A percentile compares a stretch with the other conserved stretches of the same genome.
Conservation (phyloP, 2,329 filamentous ascomycete species). For the Myrmaecium sp. region DNA sequence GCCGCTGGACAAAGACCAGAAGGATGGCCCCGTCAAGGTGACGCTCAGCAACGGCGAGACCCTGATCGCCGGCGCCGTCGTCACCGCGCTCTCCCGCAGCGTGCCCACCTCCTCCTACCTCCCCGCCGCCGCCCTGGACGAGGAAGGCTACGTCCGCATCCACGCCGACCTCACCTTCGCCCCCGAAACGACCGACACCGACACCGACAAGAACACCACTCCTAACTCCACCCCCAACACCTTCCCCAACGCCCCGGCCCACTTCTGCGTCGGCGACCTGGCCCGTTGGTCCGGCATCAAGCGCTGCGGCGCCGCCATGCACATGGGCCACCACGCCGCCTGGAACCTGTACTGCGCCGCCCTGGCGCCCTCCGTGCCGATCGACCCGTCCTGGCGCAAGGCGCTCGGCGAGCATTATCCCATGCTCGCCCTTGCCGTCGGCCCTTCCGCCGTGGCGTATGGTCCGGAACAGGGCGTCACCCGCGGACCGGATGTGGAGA, state of each 20-base stretch:
- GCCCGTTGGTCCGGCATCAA: slow-evolving; percentile 63
- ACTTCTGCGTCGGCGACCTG: slow-evolving; percentile 57
- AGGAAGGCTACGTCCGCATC: slow-evolving; percentile 50
- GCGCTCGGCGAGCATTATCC: slow-evolving; percentile 26
- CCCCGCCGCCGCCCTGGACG: slow-evolving; percentile 39
- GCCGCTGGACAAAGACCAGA: slow-evolving; percentile 14
- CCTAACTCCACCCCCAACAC: slow-evolving; percentile 37
- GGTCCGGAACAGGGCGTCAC: slow-evolving; percentile 39
- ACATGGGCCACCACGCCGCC: slow-evolving; percentile 50
- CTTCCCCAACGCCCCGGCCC: slow-evolving; percentile 39
- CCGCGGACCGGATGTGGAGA: too few species aligned
- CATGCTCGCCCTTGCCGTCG: slow-evolving; percentile 56
- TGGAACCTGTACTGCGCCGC: slow-evolving; percentile 31
- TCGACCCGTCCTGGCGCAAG: too few species aligned
- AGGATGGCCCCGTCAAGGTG: slow-evolving; percentile 26
- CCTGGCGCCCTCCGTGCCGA: too few species aligned
- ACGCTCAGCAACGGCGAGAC: slow-evolving; percentile 25
- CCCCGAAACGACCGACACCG: too few species aligned
- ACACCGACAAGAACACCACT: slow-evolving; percentile 8
- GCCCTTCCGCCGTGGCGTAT: slow-evolving; percentile 50
- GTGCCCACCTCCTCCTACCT: slow-evolving; percentile 47
- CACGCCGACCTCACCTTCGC: slow-evolving; percentile 11
- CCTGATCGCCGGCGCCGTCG: slow-evolving; percentile 45
- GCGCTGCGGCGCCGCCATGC: slow-evolving; percentile 59
- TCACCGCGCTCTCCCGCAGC: slow-evolving; percentile 51